Evolutionary conservation across 805 yeast genomes (phyloP).

Genomic region (Jamesozyma spencerorum): DNA sequence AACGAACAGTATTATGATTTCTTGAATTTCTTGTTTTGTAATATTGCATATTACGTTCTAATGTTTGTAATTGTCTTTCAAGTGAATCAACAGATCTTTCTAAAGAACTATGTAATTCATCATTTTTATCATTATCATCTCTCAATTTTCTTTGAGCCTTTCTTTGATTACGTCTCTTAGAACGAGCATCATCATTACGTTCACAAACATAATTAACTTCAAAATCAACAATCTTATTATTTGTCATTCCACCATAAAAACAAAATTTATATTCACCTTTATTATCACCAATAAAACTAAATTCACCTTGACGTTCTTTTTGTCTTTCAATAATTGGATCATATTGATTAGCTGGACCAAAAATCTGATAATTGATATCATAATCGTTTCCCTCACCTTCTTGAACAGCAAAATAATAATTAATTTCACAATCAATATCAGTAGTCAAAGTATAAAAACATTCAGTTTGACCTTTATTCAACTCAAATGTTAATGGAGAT

Average conservation of each 20-base stretch:
- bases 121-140: slow-evolving; percentile 9
- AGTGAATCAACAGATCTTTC: slow-evolving; percentile 43
- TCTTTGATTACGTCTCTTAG: slow-evolving; percentile 44
- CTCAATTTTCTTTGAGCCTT: slow-evolving; percentile 13
- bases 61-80: slow-evolving; percentile 48
- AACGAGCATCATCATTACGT: slow-evolving; percentile 41
- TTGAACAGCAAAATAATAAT: slow-evolving; percentile 28
- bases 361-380: slow-evolving; percentile 24
- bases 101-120: slow-evolving; percentile 19
- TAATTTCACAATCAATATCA: slow-evolving; percentile 59
- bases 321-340: slow-evolving; percentile 38
- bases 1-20: slow-evolving; percentile 69
- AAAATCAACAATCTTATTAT: slow-evolving; percentile 75
- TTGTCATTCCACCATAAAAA: slow-evolving; percentile 70
- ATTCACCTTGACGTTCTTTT: slow-evolving; percentile 73
- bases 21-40: slow-evolving; percentile 86
- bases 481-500: slow-evolving; percentile 26
- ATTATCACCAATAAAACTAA: slow-evolving; percentile 53
- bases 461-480: slow-evolving; percentile 17
- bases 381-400: slow-evolving; percentile 19
- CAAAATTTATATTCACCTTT: slow-evolving; percentile 84
- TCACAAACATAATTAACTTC: slow-evolving; percentile 43
- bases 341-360: slow-evolving; percentile 21
- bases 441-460: slow-evolving; percentile 23
- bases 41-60: slow-evolving; percentile 58